A percentile compares a stretch with the other conserved stretches of the same genome.
Conservation (phyloP, 352 stramenopile species). For the Phytophthora cajani region DNA sequence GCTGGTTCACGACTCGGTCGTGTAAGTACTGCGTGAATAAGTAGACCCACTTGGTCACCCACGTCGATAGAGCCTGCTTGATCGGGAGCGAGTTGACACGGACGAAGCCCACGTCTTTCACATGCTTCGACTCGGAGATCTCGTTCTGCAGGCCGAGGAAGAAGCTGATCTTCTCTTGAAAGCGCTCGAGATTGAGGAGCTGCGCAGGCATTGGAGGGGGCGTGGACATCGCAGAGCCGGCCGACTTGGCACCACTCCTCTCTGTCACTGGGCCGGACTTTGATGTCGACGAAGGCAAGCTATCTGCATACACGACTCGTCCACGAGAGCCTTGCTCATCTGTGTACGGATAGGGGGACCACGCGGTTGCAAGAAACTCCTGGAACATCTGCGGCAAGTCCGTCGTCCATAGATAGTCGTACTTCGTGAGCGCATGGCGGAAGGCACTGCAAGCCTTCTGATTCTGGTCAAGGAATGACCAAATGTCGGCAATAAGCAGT, state of each 20-base stretch:
- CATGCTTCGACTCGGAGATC: conserved; percentile 88
- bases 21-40: conserved; percentile 94
- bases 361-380: conserved; percentile 79
- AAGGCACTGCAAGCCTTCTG: conserved; percentile 69
- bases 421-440: conserved; percentile 83
- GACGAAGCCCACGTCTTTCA: conserved; percentile 91
- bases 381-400: conserved; percentile 90
- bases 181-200: conserved; percentile 80
- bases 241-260: conserved; percentile 13
- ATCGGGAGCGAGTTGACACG: conserved; percentile 94
- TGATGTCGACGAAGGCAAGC: conserved; percentile 22
- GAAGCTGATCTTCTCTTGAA: conserved; percentile 92
- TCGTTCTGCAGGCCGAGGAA: conserved; percentile 90
- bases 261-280: conserved; percentile 18
- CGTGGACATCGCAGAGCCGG: conserved; percentile 33
- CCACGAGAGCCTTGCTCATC: conserved; percentile 24
- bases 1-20: conserved; percentile 84
- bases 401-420: conserved; percentile 93
- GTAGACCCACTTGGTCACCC: conserved; percentile 96
- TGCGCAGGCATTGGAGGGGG: conserved; percentile 71
- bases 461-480: conserved; percentile 82
- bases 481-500: conserved; percentile 81
- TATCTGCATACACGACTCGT: conserved; percentile 38
- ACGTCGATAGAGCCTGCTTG: conserved; percentile 94
- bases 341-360: conserved; percentile 52